Percentiles rank a stretch among this genome's conserved stretches.
Conservation (phyloP, 768 basidiomycete genomes). For the Chiua virens region DNA sequence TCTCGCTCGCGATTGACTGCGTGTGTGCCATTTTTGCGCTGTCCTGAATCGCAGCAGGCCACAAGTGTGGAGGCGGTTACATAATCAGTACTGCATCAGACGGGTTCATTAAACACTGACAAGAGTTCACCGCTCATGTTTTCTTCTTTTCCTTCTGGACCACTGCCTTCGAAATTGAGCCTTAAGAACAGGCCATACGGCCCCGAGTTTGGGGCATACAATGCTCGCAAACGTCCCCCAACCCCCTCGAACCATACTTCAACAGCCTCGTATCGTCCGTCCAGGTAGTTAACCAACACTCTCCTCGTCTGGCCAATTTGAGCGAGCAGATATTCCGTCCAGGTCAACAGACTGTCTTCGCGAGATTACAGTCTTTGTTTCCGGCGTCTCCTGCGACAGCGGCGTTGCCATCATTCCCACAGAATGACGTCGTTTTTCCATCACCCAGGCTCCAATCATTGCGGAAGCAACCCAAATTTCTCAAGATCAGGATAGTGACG, state of each 20-base stretch:
- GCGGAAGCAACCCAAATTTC: slow-evolving; percentile 38
- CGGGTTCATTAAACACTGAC: slow-evolving; percentile 18
- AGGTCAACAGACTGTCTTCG: slow-evolving; percentile 44
- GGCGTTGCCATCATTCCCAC: slow-evolving; percentile 17
- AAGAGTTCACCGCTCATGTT: slow-evolving; percentile 23
- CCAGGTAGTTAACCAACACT: slow-evolving; percentile 15
- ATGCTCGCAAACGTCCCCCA: slow-evolving; percentile 25
- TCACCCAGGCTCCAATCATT: slow-evolving; percentile 21
- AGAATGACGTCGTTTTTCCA: slow-evolving; percentile 21
- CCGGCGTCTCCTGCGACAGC: slow-evolving; percentile 36
- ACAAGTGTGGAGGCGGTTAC: slow-evolving; percentile 5
- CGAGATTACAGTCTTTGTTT: slow-evolving; percentile 54
- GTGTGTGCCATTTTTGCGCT: no score
- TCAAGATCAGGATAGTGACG: slow-evolving; percentile 70
- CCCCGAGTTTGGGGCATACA: slow-evolving; percentile 15
- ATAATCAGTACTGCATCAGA: slow-evolving; percentile 25
- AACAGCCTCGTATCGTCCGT: slow-evolving; percentile 15
- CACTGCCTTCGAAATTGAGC: slow-evolving; percentile 26
- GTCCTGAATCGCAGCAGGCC: no score
- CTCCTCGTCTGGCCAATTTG: slow-evolving; percentile 7
- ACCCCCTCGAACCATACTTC: slow-evolving; percentile 16
- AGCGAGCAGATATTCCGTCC: background rate
- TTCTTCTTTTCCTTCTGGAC: slow-evolving; percentile 14
- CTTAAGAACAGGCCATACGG: slow-evolving; percentile 31
- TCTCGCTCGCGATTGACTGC: no score